A percentile compares a stretch with the other conserved stretches of the same genome.
Evolutionary conservation across 306 rosid species (phyloP).

Genomic region (Psophocarpus tetragonolobus): DNA sequence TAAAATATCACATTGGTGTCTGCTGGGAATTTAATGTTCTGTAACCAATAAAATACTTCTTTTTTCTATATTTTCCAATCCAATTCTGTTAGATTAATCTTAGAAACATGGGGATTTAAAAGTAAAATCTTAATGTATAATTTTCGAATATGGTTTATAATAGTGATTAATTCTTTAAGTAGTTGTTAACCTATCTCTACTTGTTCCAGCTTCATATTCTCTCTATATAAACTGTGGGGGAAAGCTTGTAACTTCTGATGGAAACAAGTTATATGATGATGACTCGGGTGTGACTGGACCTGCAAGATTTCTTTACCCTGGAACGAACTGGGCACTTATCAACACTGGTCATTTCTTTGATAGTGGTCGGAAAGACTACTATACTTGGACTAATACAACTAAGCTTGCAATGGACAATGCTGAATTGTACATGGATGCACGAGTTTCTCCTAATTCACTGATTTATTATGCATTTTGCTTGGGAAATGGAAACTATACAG

Average conservation of each 20-base stretch:
- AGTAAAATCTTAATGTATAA: background rate
- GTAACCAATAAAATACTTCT: background rate
- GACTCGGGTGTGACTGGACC: conserved; percentile 2
- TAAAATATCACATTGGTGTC: background rate
- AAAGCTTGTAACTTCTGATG: background rate
- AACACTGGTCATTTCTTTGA: conserved; percentile 57
- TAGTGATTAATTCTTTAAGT: background rate
- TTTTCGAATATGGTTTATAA: background rate
- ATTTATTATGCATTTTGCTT: conserved; percentile 62
- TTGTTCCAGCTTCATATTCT: conserved; percentile 33
- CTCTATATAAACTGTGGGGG: conserved; percentile 48
- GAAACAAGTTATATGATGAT: conserved; percentile 30
- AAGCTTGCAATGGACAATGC: conserved; percentile 36
- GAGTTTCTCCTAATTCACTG: conserved; percentile 62
- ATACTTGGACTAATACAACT: conserved; percentile 27
- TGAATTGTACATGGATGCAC: conserved; percentile 59
- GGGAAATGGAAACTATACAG: conserved; percentile 52
- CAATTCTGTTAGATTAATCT: background rate
- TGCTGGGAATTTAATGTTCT: background rate
- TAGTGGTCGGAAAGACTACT: conserved; percentile 9
- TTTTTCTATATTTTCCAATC: background rate
- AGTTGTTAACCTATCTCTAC: conserved; percentile 1
- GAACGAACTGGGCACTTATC: conserved; percentile 57
- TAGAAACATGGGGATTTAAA: background rate
- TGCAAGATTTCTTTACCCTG: conserved; percentile 11